Evolutionary conservation across 805 yeast species (phyloP).

Genomic region (Alloascoidea hylecoeti): DNA sequence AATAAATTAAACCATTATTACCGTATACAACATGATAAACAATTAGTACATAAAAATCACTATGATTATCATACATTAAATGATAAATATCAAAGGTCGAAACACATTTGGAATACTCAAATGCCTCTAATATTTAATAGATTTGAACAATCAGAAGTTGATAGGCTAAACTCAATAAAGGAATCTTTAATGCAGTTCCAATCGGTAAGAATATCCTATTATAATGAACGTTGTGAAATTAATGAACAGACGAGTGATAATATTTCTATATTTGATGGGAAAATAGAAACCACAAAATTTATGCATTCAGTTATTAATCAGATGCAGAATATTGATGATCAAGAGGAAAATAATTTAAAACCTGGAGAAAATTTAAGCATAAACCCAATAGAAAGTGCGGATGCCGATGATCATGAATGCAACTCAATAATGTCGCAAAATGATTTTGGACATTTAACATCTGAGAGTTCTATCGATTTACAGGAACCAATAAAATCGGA

Average conservation of each 20-base stretch:
- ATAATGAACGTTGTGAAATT: neutral
- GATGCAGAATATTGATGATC: no score
- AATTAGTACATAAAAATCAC: neutral
- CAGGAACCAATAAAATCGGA: no score
- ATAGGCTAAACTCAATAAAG: neutral
- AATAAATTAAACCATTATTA: neutral
- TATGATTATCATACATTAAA: neutral
- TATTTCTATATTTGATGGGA: neutral
- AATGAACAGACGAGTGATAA: neutral
- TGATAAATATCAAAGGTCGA: neutral
- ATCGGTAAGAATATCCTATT: neutral
- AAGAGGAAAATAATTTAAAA: no score
- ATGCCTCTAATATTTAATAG: constrained; percentile 1
- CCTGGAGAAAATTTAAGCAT: no score
- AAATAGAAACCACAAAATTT: no score
- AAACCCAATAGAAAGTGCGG: no score
- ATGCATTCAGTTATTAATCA: no score
- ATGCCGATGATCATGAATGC: no score
- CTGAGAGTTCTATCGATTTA: no score
- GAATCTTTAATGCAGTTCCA: neutral
- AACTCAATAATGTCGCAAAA: no score
- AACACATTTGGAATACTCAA: neutral
- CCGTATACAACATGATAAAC: neutral
- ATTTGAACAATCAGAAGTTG: neutral
- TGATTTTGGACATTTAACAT: no score